Evolutionary conservation across 1,139 yeast genomes (phyloP).

Genomic region (Suhomyces taliae): DNA sequence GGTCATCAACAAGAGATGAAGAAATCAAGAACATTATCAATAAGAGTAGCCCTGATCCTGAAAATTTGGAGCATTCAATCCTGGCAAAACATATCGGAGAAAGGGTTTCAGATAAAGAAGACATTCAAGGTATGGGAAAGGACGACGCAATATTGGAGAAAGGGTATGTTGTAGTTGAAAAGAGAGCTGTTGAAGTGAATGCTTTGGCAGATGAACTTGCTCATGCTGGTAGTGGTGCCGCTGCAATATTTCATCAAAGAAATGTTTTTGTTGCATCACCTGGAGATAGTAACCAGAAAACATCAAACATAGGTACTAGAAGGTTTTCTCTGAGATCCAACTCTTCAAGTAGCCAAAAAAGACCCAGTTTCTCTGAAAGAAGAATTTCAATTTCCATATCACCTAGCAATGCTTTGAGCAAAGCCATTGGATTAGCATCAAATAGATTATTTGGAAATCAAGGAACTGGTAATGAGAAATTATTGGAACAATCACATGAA

Average conservation of each 20-base stretch:
- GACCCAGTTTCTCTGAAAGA: constrained; percentile 57
- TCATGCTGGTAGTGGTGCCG: constrained; percentile 59
- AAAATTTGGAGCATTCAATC: constrained; percentile 25
- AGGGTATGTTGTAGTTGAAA: constrained; percentile 93
- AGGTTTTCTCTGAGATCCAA: constrained; percentile 35
- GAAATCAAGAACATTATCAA: constrained; percentile 45
- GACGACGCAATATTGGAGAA: constrained; percentile 60
- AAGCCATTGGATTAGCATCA: constrained; percentile 86
- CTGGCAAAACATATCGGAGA: constrained; percentile 12
- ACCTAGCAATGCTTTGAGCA: constrained; percentile 85
- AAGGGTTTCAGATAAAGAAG: constrained; percentile 1
- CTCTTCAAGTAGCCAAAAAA: constrained; percentile 36
- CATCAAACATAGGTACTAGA: constrained; percentile 12
- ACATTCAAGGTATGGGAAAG: constrained; percentile 19
- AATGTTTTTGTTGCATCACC: constrained; percentile 18
- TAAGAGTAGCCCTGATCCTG: constrained; percentile 47
- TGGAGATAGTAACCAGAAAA: constrained; percentile 12
- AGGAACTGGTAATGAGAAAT: constrained; percentile 7
- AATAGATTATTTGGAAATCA: constrained; percentile 73
- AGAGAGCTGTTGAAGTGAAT: constrained; percentile 91
- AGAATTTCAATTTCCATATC: constrained; percentile 70
- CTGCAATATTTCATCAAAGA: constrained; percentile 37
- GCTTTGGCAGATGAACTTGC: constrained; percentile 92
- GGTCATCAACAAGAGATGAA: constrained; percentile 32
- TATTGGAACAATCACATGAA: constrained; percentile 5